Percentiles rank a stretch among this genome's conserved stretches.
These are phyloP conservation scores for Aspergillus ibericus DNA, from an alignment of 2,329 filamentous ascomycete genomes.

Conservation along the genomic window DNA sequence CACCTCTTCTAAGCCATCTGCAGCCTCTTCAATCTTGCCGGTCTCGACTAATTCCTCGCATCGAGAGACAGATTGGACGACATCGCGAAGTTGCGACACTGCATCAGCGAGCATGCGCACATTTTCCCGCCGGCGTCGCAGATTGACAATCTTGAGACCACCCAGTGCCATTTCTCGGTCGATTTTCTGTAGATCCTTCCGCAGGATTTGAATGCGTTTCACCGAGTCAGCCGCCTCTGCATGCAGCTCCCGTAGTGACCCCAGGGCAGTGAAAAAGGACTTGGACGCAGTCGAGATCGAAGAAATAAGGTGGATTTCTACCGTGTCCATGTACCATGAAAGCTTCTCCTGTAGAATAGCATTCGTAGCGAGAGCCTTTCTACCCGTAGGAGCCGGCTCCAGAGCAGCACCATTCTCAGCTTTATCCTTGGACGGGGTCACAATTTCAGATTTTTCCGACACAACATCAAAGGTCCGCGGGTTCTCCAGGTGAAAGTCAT, in stretches of 20 bases:
- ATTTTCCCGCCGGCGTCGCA: slow-evolving; percentile 80
- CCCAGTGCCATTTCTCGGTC: slow-evolving; percentile 85
- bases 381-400: slow-evolving; percentile 56
- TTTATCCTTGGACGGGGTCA: slow-evolving; percentile 63
- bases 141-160: slow-evolving; percentile 80
- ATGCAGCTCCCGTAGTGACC: slow-evolving; percentile 86
- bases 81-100: slow-evolving; percentile 75
- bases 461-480: slow-evolving; percentile 95
- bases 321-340: slow-evolving; percentile 99
- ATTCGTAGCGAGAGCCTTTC: slow-evolving; percentile 91
- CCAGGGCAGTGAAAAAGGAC: slow-evolving; percentile 92
- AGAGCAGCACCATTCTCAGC: slow-evolving; percentile 58
- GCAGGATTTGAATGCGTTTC: slow-evolving; percentile 74
- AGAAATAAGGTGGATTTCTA: slow-evolving; percentile 93
- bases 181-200: slow-evolving; percentile 75
- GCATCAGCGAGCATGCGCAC: slow-evolving; percentile 77
- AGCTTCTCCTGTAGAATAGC: slow-evolving; percentile 97
- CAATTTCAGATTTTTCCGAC: slow-evolving; percentile 93
- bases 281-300: slow-evolving; percentile 95
- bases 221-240: slow-evolving; percentile 91
- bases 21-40: slow-evolving; percentile 78
- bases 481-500: slow-evolving; percentile 92
- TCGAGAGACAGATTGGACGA: slow-evolving; percentile 70
- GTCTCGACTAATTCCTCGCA: slow-evolving; percentile 81
- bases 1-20: slow-evolving; percentile 73